Base-by-base conservation (phyloP, 2,329 filamentous ascomycete species). In the Trichoderma sp. region DNA sequence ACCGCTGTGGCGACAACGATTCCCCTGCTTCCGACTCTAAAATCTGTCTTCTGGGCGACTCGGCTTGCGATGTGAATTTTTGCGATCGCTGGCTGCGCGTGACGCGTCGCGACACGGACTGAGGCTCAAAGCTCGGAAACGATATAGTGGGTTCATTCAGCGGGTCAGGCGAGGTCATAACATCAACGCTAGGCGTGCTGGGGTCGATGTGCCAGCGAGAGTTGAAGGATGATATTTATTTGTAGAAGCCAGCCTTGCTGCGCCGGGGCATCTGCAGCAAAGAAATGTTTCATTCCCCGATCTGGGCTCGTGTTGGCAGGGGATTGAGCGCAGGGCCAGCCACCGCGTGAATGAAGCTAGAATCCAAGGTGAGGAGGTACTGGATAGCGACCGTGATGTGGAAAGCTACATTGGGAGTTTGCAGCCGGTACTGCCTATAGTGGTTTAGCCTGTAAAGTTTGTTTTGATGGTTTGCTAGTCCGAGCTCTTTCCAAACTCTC, bases 1-100 rank as follows among this genome's bases (percentile, higher is more conserved):
- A 86, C 68, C 81, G 82, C 75, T 87, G 84, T 3, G 86, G 85
- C 58, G 84, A 81, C 56, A 75, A 76, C 46, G 80, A 79, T 72
- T 84, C 79, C 58, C 86, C 85, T 30, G 86, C 84, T 71, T 87
- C 84, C 39, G 88, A 82, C 75, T 87, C 83, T 71, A 87, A 87
- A 55, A 80, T 86, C 74, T 84, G 85, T 77, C 86, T 88, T 59
- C 85, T 80, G 49, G 86, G 86, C 52, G 86, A 87, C 18, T 71
- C 70, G 46, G 71, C 74, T 68, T 81, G 74, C 37, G 82, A 77
- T 26, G 78, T 70, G 71, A 83, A 79, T 32, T 78, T 76, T 69
- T 77, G 76, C 14, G 81, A 79, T 21, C 78, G 77, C 56, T 82
- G 80, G 73, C 81, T 85, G 51, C 80, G 81, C 21, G 84, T 82